phyloP scores from a whole-genome alignment of 2,329 filamentous ascomycete species.

The Myriosclerotinia curreyana region DNA sequence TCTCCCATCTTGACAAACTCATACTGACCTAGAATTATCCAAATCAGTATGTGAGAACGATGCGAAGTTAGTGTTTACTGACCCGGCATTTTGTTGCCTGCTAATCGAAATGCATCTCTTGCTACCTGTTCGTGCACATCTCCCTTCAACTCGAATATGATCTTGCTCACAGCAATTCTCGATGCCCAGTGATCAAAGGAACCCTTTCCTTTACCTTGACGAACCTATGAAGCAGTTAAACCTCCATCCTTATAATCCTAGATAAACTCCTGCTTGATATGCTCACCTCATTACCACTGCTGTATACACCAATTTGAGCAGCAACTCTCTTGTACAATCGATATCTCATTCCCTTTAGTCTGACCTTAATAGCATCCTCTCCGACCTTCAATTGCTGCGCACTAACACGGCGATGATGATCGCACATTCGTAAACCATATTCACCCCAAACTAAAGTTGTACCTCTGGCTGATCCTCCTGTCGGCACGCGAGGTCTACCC shows the following conservation, averaged over 20 bases:
- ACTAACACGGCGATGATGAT: constrained; percentile 88
- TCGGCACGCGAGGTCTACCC: constrained; percentile 81
- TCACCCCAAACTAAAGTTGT: constrained; percentile 97
- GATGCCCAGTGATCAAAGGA: constrained; percentile 96
- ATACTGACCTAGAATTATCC: constrained; percentile 61
- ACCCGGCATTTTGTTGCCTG: constrained; percentile 93
- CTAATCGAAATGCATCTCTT: constrained; percentile 87
- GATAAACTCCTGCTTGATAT: neutral
- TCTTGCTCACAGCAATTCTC: constrained; percentile 83
- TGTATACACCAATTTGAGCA: constrained; percentile 93
- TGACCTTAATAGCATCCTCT: constrained; percentile 87
- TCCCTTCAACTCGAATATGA: constrained; percentile 90
- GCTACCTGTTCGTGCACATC: constrained; percentile 92
- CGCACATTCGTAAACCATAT: constrained; percentile 88
- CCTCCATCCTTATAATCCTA: neutral
- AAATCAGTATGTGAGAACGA: constrained; percentile 28
- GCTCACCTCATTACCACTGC: constrained; percentile 83
- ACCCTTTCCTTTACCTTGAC: constrained; percentile 99
- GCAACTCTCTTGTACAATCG: constrained; percentile 86
- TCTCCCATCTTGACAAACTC: constrained; percentile 95
- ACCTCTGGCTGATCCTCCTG: constrained; percentile 85
- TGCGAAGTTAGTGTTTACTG: constrained; percentile 39
- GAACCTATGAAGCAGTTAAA: constrained; percentile 52
- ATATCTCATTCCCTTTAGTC: constrained; percentile 88
- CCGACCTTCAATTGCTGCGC: constrained; percentile 84